Conservation (phyloP, 2,329 filamentous ascomycete species). For the Botryotinia calthae region DNA sequence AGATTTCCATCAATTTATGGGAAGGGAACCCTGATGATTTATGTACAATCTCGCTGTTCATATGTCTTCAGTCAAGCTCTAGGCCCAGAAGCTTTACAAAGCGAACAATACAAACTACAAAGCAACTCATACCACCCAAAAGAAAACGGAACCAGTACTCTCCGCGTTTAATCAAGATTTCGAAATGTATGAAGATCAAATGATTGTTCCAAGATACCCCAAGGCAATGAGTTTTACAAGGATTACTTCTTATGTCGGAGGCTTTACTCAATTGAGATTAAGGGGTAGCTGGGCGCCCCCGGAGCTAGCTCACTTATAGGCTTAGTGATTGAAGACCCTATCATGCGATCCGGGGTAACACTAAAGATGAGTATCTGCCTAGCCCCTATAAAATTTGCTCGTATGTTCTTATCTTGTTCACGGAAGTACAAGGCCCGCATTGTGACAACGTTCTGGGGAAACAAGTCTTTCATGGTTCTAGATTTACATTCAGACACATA, state of each 20-base stretch:
- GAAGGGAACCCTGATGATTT: not conserved
- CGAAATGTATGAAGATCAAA: not conserved
- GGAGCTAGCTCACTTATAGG: not conserved
- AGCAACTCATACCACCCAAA: not conserved
- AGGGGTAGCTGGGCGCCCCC: not conserved
- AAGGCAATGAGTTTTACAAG: not conserved
- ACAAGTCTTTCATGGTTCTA: not conserved
- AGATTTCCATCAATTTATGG: not conserved
- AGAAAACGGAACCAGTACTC: not conserved
- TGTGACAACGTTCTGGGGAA: not conserved
- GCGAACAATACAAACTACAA: not conserved
- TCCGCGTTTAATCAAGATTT: not conserved
- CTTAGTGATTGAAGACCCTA: not conserved
- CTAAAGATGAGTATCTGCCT: not conserved
- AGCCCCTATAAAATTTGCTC: not conserved
- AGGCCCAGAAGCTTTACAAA: not conserved
- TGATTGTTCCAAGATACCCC: not conserved
- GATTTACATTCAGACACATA: slow-evolving; percentile 1
- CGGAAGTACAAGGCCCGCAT: slow-evolving; percentile 3
- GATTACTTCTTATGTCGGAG: not conserved
- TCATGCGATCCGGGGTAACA: not conserved
- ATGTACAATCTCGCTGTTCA: not conserved
- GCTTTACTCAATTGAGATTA: not conserved
- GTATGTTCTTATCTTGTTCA: not conserved
- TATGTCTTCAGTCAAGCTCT: not conserved